Conservation (phyloP, 192 early-diverging fungal species). For the Helicostylum pulchrum region DNA sequence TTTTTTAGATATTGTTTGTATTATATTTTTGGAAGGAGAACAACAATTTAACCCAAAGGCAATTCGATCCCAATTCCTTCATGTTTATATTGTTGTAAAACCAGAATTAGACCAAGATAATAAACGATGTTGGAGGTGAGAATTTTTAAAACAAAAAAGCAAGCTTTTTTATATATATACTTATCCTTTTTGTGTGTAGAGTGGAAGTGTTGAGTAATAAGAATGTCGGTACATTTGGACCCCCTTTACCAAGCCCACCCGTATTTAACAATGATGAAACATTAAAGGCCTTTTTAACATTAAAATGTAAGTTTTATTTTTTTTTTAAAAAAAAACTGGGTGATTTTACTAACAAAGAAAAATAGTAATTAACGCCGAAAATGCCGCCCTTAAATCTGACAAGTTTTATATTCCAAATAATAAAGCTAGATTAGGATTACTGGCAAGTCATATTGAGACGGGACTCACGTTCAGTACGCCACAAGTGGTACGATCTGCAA, state of each 20-base stretch:
- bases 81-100: conserved; percentile 49
- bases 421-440: conserved; percentile 42
- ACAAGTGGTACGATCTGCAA: background rate
- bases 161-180: background rate
- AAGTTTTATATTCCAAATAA: conserved; percentile 41
- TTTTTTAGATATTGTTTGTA: conserved; percentile 43
- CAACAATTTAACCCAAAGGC: conserved; percentile 44
- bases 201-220: conserved; percentile 38
- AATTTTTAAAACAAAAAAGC: background rate
- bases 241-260: conserved; percentile 42
- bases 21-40: conserved; percentile 50
- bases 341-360: conserved; percentile 18
- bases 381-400: conserved; percentile 49
- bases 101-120: conserved; percentile 16
- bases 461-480: background rate
- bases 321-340: background rate
- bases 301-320: conserved; percentile 25
- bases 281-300: conserved; percentile 39
- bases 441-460: conserved; percentile 9
- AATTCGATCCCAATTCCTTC: conserved; percentile 54
- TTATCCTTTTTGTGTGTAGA: conserved; percentile 17
- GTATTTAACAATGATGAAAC: conserved; percentile 39
- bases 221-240: conserved; percentile 51
- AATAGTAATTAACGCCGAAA: conserved; percentile 48
- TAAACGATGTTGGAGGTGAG: conserved; percentile 32